Base-by-base conservation (phyloP, 768 basidiomycete species). In the Cystofilobasidium bisporidii region DNA sequence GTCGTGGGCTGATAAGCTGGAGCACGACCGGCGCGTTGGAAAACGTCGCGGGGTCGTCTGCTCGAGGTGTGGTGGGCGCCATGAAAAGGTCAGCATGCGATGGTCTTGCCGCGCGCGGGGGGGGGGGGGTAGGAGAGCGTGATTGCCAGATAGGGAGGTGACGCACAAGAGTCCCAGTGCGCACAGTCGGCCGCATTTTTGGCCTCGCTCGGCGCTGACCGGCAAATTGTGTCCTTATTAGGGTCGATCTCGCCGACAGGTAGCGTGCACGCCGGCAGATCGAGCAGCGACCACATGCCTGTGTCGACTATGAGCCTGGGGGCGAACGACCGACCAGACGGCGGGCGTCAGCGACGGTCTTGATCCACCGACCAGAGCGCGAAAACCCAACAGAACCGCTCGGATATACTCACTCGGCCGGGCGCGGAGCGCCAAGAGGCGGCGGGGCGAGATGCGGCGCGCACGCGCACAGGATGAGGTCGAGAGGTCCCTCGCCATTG, bases 391-490 rank as follows among this genome's bases (percentile, higher is more conserved):
- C 36, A 28, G 59, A 1, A 26, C n/a, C n/a, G 74, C 45, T 24
- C 62, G 58, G 81, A 74, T 81, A 71, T 53, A 86, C 85, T 61
- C 79, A 67, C 82, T 82, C 59, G 74, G 74, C 20, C 86, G 87
- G 72, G 88, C 50, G 3, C 2, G 50, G 50, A 12, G 24, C 24
- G 28, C 50, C 50, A 3, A 53, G 28, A 3, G 24, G 87, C 14
- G 84, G 86, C 6, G 83, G 77, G 0, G 88, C 85, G 0, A 81
- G 77, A 72, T 78, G 84, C 1, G 86, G 80, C 1, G 85, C 84
- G 2, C 78, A 80, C 26, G 89, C 86, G 2, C 80, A 77, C 41
- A 90, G 85, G 71, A 91, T 83, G 1, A 85, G 87, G 73, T 90
- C 89, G 9, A 89, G 81, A 6, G 87, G 85, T n/a, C n/a, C n/a